Evolutionary conservation across 1,284 basidiomycete species (phyloP), one percentile per base, ranked within the genome.

Genomic region (Phaffia rhodozyma): DNA sequence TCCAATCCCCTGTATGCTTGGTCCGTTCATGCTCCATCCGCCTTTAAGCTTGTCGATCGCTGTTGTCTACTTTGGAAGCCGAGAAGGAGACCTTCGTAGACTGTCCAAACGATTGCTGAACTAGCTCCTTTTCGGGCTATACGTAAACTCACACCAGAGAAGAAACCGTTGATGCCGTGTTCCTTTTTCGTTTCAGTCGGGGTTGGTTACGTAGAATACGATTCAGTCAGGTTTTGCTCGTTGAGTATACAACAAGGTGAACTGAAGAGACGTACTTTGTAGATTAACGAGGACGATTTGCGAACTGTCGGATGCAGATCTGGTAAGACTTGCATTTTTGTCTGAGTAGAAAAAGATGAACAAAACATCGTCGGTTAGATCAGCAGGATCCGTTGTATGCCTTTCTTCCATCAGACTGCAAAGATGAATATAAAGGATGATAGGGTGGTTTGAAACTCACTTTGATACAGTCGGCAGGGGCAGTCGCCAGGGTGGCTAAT

Each of bases 381-480:
- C 16, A 6, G 9, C 50, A 25, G 11, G 23, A 38, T 9, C 27
- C 25, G 6, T 11, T 11, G 34, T 34, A 20, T 25, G 25, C 51
- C 16, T 56, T 34, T 20, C n/a, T 34, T 55, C 18, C 16, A 47
- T 5, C 27, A 63, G 58, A 62, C 47, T 56, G 56, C 53, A 18
- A 68, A 23, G 64, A 21, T 49, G 21, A 34, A 47, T 23, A 34
- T 29, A 16, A 29, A 55, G 54, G 54, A 61, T 27, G 13, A 32
- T 48, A 38, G n/a, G 13, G 34, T 27, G 27, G 67, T 29, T 56
- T 25, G 51, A 55, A 57, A 66, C 75, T 43, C 67, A 87, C 88
- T 80, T 93, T 93, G 68, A 92, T 81, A 52, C 91, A 89, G 72
- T 93, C 91, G 69, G 92, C 92, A 0, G 91, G 91, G 69, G 91